Evolutionary conservation across 2,329 filamentous ascomycete genomes (phyloP), one percentile per base, ranked within the genome.

Genomic region (Fonsecaea multimorphosa): DNA sequence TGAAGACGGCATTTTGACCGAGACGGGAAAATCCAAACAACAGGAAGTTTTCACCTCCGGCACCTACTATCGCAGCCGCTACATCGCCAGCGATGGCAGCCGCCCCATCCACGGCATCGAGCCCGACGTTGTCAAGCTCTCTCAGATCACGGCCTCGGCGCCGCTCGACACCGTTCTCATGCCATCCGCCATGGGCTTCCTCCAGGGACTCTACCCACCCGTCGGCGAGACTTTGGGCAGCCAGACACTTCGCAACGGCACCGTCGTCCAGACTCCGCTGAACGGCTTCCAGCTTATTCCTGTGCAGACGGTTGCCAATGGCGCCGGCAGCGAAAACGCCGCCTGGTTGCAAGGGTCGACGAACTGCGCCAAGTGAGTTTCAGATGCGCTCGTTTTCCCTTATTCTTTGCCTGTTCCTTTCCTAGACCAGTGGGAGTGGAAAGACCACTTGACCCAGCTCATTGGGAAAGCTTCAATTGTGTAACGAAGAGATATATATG

Each of bases 211-310:
- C 22, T 97, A 97, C 76, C 93, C 93, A 9, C 92, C 93, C 0
- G 86, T 89, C 1, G 87, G 87, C 63, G 74, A 72, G 1, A 75
- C 78, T 5, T 75, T 80, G 1, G 82, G 83, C 9, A 78, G 83
- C 38, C 84, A 91, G 78, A 87, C 81, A 1, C 85, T 97, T 46
- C 86, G 86, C 72, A 93, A 96, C 77, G 90, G 90, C 57, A 86
- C 85, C 24, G 81, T 78, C 3, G 81, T 93, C 12, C 80, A 87
- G 64, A 81, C 87, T 1, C 92, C 93, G 0, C 79, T 96, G 74
- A 82, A 86, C 67, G 93, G 93, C 29, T 96, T 93, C 76, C 93
- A 97, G 78, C 86, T 95, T 67, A 89, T 96, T 71, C 91, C 91
- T 19, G 82, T 97, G 62, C 85, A 88, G 65, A 80, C 85, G 2